Conservation (phyloP, 352 stramenopile genomes). For the Peronospora destructor region DNA sequence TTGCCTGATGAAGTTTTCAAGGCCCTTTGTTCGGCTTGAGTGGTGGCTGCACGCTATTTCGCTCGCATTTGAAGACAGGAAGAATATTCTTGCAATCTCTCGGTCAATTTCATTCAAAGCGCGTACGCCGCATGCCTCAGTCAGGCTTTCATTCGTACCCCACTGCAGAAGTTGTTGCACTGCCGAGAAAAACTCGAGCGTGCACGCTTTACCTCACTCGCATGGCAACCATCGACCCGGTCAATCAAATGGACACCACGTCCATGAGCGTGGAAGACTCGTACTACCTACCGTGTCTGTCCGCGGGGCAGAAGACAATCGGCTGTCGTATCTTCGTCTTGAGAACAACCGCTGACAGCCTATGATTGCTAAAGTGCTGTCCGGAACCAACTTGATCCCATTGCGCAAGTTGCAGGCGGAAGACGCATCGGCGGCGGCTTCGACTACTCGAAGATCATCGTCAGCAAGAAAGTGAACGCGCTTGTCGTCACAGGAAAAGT, state of each 20-base stretch:
- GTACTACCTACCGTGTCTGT: conserved; percentile 59
- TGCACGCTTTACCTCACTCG: conserved; percentile 56
- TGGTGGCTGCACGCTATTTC: no score
- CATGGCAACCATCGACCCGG: conserved; percentile 13
- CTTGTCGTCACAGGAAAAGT: no score
- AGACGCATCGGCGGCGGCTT: conserved; percentile 9
- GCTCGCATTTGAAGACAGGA: conserved; percentile 57
- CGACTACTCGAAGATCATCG: no score
- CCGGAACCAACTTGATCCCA: conserved; percentile 52
- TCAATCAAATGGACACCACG: conserved; percentile 15
- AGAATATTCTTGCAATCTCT: conserved; percentile 72
- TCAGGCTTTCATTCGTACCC: conserved; percentile 19
- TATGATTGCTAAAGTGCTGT: conserved; percentile 76
- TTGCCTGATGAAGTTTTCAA: not conserved
- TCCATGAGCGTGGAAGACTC: conserved; percentile 71
- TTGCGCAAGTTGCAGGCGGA: conserved; percentile 41
- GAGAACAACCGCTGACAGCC: conserved; percentile 90
- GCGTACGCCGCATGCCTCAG: conserved; percentile 32
- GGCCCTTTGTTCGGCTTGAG: not conserved
- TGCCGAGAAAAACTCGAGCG: conserved; percentile 44
- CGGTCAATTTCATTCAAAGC: conserved; percentile 70
- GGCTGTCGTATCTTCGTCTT: conserved; percentile 78
- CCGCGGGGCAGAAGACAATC: conserved; percentile 44
- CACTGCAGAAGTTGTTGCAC: conserved; percentile 65
- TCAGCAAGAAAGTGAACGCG: no score